These are phyloP conservation scores for Plasmodium malariae DNA, from an alignment of 169 alveolate genomes.

Conservation along the genomic window DNA sequence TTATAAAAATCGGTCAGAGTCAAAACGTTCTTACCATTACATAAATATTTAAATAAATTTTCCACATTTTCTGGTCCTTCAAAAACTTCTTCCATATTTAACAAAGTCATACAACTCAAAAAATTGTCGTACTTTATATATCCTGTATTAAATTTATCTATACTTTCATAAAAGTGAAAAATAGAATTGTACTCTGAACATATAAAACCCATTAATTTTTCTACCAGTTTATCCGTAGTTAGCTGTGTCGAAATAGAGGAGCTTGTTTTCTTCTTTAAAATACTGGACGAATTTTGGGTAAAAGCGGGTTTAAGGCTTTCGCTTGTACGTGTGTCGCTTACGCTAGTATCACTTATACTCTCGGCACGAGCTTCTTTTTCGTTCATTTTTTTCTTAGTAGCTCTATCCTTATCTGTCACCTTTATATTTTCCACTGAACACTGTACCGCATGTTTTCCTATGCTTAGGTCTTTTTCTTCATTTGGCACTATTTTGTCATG, in stretches of 20 bases:
- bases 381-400: too few species aligned
- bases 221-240: conserved; percentile 20
- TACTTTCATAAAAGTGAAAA: conserved; percentile 71
- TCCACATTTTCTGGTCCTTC: conserved; percentile 50
- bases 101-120: conserved; percentile 15
- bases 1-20: conserved; percentile 56
- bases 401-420: too few species aligned
- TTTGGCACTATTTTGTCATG: too few species aligned
- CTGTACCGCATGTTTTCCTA: too few species aligned
- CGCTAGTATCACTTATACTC: too few species aligned
- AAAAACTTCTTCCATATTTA: conserved; percentile 48
- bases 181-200: conserved; percentile 54
- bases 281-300: conserved; percentile 51
- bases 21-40: conserved; percentile 50
- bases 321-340: not conserved
- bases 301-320: not conserved
- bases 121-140: conserved; percentile 69
- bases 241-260: conserved; percentile 28
- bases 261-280: conserved; percentile 54
- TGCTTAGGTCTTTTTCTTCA: too few species aligned
- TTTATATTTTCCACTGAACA: too few species aligned
- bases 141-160: conserved; percentile 74
- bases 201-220: conserved; percentile 31
- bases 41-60: conserved; percentile 44
- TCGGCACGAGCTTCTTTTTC: too few species aligned